Conservation (phyloP, 352 stramenopile species). For the Phytophthora podocarpi region DNA sequence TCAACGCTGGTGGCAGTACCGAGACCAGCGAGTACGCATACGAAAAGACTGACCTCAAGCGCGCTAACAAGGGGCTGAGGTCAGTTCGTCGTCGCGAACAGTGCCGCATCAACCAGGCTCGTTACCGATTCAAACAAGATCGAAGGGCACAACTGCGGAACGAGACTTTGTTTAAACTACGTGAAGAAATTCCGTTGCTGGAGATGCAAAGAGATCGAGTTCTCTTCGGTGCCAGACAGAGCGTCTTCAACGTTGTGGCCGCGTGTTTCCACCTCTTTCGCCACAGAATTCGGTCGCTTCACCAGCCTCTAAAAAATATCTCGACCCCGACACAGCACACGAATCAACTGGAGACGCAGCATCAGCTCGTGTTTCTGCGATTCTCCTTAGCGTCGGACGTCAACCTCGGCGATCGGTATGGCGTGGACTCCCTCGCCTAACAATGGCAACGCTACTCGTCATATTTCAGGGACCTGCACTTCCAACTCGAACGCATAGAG, state of each 20-base stretch:
- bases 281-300: not conserved
- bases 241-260: slow-evolving; percentile 12
- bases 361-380: slow-evolving; percentile 27
- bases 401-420: slow-evolving; percentile 5
- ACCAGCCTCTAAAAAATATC: not conserved
- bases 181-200: slow-evolving; percentile 6
- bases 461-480: slow-evolving; percentile 31
- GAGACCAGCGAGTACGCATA: too few species aligned
- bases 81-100: slow-evolving; percentile 16
- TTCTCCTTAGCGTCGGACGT: slow-evolving; percentile 21
- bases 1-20: too few species aligned
- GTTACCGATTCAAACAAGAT: slow-evolving; percentile 12
- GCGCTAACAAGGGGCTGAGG: too few species aligned
- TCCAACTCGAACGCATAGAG: slow-evolving; percentile 30
- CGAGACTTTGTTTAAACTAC: slow-evolving; percentile 4
- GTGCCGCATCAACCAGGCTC: slow-evolving; percentile 15
- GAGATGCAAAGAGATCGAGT: slow-evolving; percentile 12
- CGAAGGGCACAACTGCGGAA: slow-evolving; percentile 1
- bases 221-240: slow-evolving; percentile 8
- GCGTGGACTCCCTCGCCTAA: slow-evolving; percentile 10
- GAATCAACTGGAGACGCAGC: too few species aligned
- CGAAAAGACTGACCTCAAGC: too few species aligned
- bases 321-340: too few species aligned
- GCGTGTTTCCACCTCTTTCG: slow-evolving; percentile 25
- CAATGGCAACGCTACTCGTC: slow-evolving; percentile 28